These are phyloP conservation scores for Wallemia ichthyophaga DNA, from an alignment of 1,284 basidiomycete species.

Conservation along the genomic window DNA sequence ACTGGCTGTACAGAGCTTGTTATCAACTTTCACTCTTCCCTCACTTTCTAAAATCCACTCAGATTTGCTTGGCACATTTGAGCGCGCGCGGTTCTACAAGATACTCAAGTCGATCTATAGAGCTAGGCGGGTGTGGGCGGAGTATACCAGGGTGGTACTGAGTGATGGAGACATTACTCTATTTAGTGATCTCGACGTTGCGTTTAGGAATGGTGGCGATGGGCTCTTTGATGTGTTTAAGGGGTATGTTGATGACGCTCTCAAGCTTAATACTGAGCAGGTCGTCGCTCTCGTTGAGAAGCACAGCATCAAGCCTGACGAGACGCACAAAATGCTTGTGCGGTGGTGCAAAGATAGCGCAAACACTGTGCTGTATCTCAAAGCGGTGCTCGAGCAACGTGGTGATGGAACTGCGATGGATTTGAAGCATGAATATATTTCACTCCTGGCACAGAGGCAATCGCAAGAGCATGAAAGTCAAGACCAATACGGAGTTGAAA, in stretches of 20 bases:
- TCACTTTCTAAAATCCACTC: neutral
- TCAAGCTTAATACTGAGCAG: neutral
- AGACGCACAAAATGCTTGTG: neutral
- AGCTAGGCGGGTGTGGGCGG: neutral
- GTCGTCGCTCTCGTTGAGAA: neutral
- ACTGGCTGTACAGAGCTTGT: neutral
- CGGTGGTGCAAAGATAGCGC: neutral
- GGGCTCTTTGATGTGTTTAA: neutral
- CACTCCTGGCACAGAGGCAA: too few species aligned
- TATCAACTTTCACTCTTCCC: neutral
- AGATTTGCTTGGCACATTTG: neutral
- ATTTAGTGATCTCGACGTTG: neutral
- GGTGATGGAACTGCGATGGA: neutral
- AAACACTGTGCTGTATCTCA: neutral
- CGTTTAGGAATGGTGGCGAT: neutral
- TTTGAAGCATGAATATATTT: neutral
- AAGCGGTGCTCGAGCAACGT: neutral
- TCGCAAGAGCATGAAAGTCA: too few species aligned
- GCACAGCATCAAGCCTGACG: neutral
- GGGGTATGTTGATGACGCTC: neutral
- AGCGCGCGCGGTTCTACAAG: neutral
- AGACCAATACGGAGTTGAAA: neutral
- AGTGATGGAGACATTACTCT: neutral
- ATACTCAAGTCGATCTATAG: neutral
- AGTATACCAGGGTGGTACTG: neutral